Evolutionary conservation across 306 rosid species (phyloP), one percentile per base, ranked within the genome.

Genomic region (Cucumis hystrix): DNA sequence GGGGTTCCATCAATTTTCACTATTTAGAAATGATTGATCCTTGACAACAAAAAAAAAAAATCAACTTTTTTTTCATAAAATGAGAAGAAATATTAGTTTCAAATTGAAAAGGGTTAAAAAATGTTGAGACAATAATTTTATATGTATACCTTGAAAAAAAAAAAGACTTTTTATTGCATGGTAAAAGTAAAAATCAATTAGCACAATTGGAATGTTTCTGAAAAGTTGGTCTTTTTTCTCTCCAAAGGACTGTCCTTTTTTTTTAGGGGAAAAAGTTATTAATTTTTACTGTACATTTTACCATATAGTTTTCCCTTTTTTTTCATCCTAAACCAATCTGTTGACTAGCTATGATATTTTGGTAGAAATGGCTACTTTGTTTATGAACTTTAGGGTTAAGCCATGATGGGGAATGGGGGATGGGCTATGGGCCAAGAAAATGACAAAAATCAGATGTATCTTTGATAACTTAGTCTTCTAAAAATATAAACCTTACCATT

Each of bases 131-230:
- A n/a, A 30, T 30, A 62, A 62, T 5, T 15, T 13, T 59, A 23
- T 23, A 25, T 21, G 30, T 28, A 28, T 28, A 33, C 25, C 8
- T 14, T 1, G 2, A 2, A 43, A 0, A 47, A 47, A 47, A 47
- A 12, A 47, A 4, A 1, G 16, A 47, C 37, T 13, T 23, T 10
- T 3, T 20, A 21, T 21, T 9, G 30, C 25, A 60, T 60, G 66
- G 66, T 60, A 60, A 60, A 60, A 60, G 7, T 33, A 30, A 63
- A 62, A 63, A 63, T 33, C 68, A 30, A 33, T 15, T 11, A 63
- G 68, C 68, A 33, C 68, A 63, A 63, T 63, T 63, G 68, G 68
- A 63, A 63, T 63, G 68, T 63, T 33, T 30, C 43, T 63, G 68
- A 63, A 63, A 23, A 21, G 10, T 28, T 30, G 39, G 39, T 63